These are phyloP conservation scores for Echites panduratus DNA, from an alignment of 257 asterid species.

Conservation along the genomic window DNA sequence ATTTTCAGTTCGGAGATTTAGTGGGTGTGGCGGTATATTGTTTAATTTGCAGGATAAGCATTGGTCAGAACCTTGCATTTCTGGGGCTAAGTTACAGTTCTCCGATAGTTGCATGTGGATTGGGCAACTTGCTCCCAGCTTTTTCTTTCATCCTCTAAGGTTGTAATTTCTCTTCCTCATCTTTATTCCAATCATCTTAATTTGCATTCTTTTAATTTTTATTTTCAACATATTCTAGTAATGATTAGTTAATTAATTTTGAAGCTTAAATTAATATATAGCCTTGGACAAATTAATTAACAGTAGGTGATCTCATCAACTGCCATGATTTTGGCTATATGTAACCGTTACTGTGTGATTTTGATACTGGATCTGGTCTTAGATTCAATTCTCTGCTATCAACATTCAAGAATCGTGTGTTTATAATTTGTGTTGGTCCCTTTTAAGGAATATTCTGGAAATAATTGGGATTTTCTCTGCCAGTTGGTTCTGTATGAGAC, in stretches of 20 bases:
- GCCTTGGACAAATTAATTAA: too few relatives aligned
- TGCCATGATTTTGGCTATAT: neutral
- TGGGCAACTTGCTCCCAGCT: conserved; percentile 68
- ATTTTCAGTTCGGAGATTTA: too few relatives aligned
- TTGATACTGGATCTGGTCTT: neutral
- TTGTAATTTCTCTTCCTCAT: conserved; percentile 3
- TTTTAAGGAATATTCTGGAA: neutral
- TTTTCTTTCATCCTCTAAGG: conserved; percentile 66
- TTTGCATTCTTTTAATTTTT: too few relatives aligned
- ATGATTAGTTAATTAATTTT: too few relatives aligned
- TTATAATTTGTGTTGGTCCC: neutral
- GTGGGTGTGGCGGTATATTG: too few relatives aligned
- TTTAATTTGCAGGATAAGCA: conserved; percentile 45
- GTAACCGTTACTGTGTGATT: neutral
- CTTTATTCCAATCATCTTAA: neutral
- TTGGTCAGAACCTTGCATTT: conserved; percentile 71
- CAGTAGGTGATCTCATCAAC: neutral
- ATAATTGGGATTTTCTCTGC: neutral
- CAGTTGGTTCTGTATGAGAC: neutral
- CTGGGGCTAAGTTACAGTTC: conserved; percentile 72
- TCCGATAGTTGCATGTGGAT: conserved; percentile 73
- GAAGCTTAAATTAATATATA: too few relatives aligned
- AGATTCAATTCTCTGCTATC: neutral
- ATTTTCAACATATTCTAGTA: too few relatives aligned
- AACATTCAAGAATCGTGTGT: neutral